Conservation (phyloP, 2,329 filamentous ascomycete species). For the Fusarium sp. region DNA sequence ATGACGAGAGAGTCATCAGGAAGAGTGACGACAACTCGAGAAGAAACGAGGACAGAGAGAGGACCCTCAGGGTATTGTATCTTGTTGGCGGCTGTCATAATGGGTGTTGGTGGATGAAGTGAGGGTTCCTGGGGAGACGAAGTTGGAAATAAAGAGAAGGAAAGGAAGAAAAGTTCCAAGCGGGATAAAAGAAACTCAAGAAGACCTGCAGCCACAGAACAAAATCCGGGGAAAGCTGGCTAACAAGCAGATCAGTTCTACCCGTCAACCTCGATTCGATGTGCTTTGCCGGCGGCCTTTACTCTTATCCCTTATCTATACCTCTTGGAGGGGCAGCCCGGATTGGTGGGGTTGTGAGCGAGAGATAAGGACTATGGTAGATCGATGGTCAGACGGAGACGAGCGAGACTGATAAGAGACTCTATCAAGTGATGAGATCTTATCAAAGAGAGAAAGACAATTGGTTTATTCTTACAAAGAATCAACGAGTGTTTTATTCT, state of each 20-base stretch:
- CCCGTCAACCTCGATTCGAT: conserved; percentile 13
- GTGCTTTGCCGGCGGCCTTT: background rate
- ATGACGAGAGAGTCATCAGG: conserved; percentile 73
- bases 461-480: background rate
- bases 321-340: conserved; percentile 21
- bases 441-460: conserved; percentile 10
- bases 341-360: conserved; percentile 45
- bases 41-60: conserved; percentile 85
- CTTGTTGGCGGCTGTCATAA: conserved; percentile 52
- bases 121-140: background rate
- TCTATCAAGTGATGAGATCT: conserved; percentile 24
- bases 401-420: conserved; percentile 27
- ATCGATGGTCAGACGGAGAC: background rate
- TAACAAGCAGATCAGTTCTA: conserved; percentile 20
- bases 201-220: conserved; percentile 21
- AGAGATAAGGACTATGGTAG: conserved; percentile 42
- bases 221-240: conserved; percentile 25
- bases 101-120: conserved; percentile 13
- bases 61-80: conserved; percentile 50
- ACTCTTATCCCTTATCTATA: conserved; percentile 46
- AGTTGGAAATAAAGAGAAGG: conserved; percentile 18
- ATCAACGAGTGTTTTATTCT: conserved; percentile 30
- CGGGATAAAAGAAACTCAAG: conserved; percentile 6
- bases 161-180: conserved; percentile 6
- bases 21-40: conserved; percentile 84